Evolutionary conservation across 2,329 filamentous ascomycete genomes (phyloP), one percentile per base, ranked within the genome.

Genomic region (Sclerotinia subarctica): DNA sequence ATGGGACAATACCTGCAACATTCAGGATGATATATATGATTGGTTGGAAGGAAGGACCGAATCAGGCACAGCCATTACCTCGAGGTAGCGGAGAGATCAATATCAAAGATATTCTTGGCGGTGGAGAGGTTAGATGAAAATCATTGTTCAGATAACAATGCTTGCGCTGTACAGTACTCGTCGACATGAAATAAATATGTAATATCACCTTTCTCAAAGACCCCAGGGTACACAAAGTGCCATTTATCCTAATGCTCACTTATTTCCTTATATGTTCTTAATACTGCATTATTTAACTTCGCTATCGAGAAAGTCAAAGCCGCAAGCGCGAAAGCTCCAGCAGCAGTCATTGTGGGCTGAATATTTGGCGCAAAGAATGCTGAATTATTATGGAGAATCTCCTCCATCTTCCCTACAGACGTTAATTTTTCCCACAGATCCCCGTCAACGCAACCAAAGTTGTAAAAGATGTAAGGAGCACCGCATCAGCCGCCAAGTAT

Each of bases 1-100:
- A 92, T 74, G 90, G 86, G 26, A 86, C 82, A 1, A 84, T 95
- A 70, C 95, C 95, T 0, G 95, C 95, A 1, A 99, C 95, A 0
- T 99, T 97, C 77, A 86, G 95, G 73, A 85, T 97, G 74, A 97
- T 99, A 70, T 97, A 95, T 79, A 97, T 98, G 94, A 99, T 99
- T 79, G 95, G 95, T 0, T 99, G 95, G 95, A 96, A 94, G 77
- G 91, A 94, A 73, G 90, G 91, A 2, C 85, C 86, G 42, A 86
- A 89, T 65, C 94, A 98, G 80, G 84, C 89, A 2, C 84, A 94
- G 79, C 94, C 95, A 6, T 80, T 98, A 68, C 81, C 89, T 72
- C 86, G 95, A 73, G 95, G 95, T 0, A 96, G 90, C 72, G 95
- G 92, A 13, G 84, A 97, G 77, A 81, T 97, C 53, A 97, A 91